A percentile compares a stretch with the other conserved stretches of the same genome.
These are phyloP conservation scores for Cucumis variabilis DNA, from an alignment of 331 rosid genomes.

Conservation along the genomic window DNA sequence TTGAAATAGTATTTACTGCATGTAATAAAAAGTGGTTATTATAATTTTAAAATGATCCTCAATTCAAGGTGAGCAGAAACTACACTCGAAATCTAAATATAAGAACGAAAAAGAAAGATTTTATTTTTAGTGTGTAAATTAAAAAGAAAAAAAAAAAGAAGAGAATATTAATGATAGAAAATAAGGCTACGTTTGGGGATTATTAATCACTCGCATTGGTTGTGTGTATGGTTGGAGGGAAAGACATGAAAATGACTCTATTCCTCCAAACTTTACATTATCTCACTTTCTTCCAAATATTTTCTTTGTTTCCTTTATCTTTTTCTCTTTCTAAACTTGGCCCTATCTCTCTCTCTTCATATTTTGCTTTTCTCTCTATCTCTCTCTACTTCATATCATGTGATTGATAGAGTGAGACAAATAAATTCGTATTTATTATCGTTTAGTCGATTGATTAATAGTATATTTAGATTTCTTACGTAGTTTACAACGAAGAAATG, in stretches of 20 bases:
- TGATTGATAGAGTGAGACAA: not conserved
- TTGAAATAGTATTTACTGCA: no score
- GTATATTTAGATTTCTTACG: not conserved
- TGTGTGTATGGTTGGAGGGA: conserved; percentile 11
- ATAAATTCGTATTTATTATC: not conserved
- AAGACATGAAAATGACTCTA: not conserved
- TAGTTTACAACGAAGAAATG: not conserved
- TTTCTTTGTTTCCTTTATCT: not conserved
- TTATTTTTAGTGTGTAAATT: no score
- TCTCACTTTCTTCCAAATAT: conserved; percentile 22
- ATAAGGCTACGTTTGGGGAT: conserved; percentile 21
- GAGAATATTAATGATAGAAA: not conserved
- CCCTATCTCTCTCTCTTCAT: not conserved
- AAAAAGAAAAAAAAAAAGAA: no score
- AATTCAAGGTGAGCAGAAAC: rapidly evolving
- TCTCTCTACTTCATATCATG: not conserved
- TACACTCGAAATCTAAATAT: no score
- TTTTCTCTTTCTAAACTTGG: conserved; percentile 16
- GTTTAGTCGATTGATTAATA: not conserved
- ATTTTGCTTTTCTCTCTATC: not conserved
- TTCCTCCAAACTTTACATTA: not conserved
- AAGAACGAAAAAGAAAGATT: no score
- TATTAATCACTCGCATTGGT: conserved; percentile 14
- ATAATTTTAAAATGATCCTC: no score
- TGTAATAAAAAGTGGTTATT: no score